Conservation (phyloP, 805 yeast genomes). For the Monosporozyma servazzii region DNA sequence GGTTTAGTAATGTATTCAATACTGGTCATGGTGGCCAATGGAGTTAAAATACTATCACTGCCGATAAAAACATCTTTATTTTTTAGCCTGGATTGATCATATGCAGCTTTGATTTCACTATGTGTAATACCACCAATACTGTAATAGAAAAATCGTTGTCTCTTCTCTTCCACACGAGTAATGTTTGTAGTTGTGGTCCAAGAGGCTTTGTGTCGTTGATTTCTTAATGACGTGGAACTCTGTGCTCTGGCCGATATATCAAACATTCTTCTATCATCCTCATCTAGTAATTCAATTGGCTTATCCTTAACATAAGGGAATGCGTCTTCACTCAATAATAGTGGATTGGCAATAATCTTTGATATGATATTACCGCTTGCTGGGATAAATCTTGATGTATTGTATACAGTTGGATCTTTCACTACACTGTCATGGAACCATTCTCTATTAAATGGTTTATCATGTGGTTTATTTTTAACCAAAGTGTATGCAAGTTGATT, state of each 20-base stretch:
- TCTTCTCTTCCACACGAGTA: conserved; percentile 28
- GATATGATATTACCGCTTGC: conserved; percentile 54
- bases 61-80: conserved; percentile 77
- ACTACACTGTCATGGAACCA: conserved; percentile 44
- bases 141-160: conserved; percentile 69
- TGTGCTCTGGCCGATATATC: conserved; percentile 27
- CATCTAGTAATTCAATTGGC: conserved; percentile 43
- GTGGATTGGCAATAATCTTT: conserved; percentile 39
- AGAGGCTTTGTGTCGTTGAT: conserved; percentile 62
- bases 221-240: conserved; percentile 48
- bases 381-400: conserved; percentile 66
- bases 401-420: conserved; percentile 35
- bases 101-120: conserved; percentile 67
- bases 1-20: conserved; percentile 31
- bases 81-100: conserved; percentile 52
- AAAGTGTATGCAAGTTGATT: conserved; percentile 49
- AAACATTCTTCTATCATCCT: conserved; percentile 29
- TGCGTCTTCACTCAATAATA: conserved; percentile 40
- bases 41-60: conserved; percentile 61
- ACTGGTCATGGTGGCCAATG: conserved; percentile 34
- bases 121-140: conserved; percentile 86
- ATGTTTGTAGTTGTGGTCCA: conserved; percentile 50
- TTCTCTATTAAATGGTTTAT: conserved; percentile 39
- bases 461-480: conserved; percentile 34
- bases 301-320: conserved; percentile 74